These are phyloP conservation scores for Hyaloscypha hepaticicola DNA, from an alignment of 495 filamentous ascomycete genomes.

Conservation along the genomic window DNA sequence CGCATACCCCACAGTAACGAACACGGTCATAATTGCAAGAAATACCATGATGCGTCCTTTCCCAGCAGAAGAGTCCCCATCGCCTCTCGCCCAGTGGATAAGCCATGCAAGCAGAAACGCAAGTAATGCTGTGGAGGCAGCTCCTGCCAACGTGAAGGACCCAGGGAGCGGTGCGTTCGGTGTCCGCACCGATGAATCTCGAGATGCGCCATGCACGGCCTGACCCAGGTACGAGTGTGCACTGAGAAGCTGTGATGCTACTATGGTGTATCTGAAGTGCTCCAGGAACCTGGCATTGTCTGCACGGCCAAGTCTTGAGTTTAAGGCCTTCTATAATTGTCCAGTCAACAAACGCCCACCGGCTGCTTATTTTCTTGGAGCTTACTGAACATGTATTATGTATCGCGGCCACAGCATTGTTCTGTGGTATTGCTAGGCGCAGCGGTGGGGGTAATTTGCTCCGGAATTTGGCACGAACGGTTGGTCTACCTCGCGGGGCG, in stretches of 20 bases:
- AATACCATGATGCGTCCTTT: constrained; percentile 59
- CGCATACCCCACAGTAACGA: constrained; percentile 60
- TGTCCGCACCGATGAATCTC: constrained; percentile 10
- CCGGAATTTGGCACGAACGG: constrained; percentile 64
- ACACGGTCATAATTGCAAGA: constrained; percentile 53
- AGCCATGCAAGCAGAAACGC: constrained; percentile 73
- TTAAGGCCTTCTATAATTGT: constrained; percentile 53
- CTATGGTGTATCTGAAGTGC: constrained; percentile 92
- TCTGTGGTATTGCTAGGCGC: constrained; percentile 53
- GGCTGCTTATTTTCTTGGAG: neutral
- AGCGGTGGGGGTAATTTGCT: constrained; percentile 62
- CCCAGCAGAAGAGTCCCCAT: constrained; percentile 44
- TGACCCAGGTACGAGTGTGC: constrained; percentile 50
- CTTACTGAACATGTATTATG: constrained; percentile 62
- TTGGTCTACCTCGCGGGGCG: constrained; percentile 71
- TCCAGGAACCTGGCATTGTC: constrained; percentile 90
- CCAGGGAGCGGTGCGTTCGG: constrained; percentile 31
- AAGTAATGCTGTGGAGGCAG: constrained; percentile 46
- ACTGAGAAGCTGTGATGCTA: constrained; percentile 87
- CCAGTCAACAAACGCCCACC: neutral
- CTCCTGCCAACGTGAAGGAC: constrained; percentile 36
- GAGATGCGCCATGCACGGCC: constrained; percentile 12
- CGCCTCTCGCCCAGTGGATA: constrained; percentile 62
- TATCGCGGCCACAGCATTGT: constrained; percentile 49
- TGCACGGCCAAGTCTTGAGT: constrained; percentile 73